Evolutionary conservation across 345 rosid species (phyloP), one percentile per base, ranked within the genome.

Genomic region (Lenwebbia sp.): DNA sequence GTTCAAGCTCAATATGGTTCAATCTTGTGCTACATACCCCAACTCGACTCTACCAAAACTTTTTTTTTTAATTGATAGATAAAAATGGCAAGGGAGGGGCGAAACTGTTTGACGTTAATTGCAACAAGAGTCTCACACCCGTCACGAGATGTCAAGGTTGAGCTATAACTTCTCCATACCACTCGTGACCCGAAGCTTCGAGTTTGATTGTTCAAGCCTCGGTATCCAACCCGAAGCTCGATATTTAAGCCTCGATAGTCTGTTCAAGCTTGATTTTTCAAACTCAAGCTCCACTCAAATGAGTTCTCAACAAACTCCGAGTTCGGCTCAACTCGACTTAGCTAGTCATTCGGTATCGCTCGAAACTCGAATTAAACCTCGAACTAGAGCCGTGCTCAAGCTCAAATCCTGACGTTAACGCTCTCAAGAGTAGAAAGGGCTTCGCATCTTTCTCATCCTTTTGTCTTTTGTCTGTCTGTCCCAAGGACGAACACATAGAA

Each of bases 101-200:
- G 3, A 65, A 22, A 5, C 23, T 4, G 13, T 65, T 65, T 17
- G 23, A 33, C 3, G 25, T 15, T 33, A 65, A 65, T 65, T 4
- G 12, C 25, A 33, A 17, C 9, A 15, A 17, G 23, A 65, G 12
- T 33, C 23, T 65, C 25, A 10, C 47, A 17, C 1, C 13, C 7
- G 1, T 70, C 33, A 33, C 3, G 0, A 33, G 17, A 65, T 65
- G 3, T 65, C 2, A 1, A 0, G 0, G 33, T 17, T 65, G 23
- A 30, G 23, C 10, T 33, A 2, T 33, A 33, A 65, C 25, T 65
- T 33, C 22, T 65, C 6, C 2, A 0, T 70, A 9, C 11, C 78
- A 70, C 44, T 70, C 4, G 25, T 1, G 6, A 70, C 13, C 3
- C 1, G 4, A 70, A 65, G 47, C 78, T 70, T 33, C 10, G 6